phyloP scores from a whole-genome alignment of 2,329 filamentous ascomycete genomes.

The Fusarium sp. region DNA sequence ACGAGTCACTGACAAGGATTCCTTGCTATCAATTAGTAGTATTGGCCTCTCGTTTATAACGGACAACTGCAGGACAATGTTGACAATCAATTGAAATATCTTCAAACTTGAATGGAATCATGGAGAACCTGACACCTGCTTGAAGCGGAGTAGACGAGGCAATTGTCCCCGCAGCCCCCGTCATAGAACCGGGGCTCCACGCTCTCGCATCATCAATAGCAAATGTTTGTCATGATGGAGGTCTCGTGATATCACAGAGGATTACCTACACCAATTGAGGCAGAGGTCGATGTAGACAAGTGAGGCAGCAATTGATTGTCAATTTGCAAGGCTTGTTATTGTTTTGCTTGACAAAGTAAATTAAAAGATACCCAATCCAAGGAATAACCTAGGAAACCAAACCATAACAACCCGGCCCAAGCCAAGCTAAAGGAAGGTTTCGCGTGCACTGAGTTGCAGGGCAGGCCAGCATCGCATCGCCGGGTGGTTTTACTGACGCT shows the following conservation, averaged over 20 bases:
- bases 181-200: conserved; percentile 31
- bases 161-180: conserved; percentile 33
- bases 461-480: conserved; percentile 6
- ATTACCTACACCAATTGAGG: too few relatives aligned
- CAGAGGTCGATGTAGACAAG: too few relatives aligned
- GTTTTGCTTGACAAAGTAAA: not conserved
- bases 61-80: not conserved
- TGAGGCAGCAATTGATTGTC: conserved; percentile 1
- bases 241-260: not conserved
- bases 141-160: conserved; percentile 23
- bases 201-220: conserved; percentile 29
- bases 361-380: conserved; percentile 1
- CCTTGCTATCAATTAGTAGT: conserved; percentile 29
- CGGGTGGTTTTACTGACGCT: conserved; percentile 8
- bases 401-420: not conserved
- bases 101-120: conserved; percentile 5
- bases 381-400: conserved; percentile 11
- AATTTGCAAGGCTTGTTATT: not conserved
- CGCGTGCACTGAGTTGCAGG: conserved; percentile 7
- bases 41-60: not conserved
- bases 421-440: conserved; percentile 9
- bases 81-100: conserved; percentile 1
- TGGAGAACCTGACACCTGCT: conserved; percentile 23
- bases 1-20: conserved; percentile 16
- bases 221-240: conserved; percentile 11